Percentiles rank a stretch among this genome's conserved stretches.
Conservation (phyloP, 345 rosid species). For the Eucalyptus regnans region DNA sequence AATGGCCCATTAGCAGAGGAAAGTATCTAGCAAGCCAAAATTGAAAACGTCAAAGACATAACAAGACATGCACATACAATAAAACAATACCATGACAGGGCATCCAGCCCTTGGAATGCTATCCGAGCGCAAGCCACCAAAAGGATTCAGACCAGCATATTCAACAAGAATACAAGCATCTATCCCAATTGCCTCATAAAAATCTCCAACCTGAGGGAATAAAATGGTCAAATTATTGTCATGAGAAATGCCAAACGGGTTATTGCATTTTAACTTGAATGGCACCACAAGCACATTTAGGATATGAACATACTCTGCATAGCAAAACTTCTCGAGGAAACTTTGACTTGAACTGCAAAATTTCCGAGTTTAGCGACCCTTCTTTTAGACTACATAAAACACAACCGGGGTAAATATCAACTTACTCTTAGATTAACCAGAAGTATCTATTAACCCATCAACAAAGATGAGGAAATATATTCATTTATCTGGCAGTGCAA, state of each 20-base stretch:
- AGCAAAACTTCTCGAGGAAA: conserved; percentile 94
- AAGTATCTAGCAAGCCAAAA: not conserved
- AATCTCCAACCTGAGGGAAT: conserved; percentile 72
- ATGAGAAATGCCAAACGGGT: not conserved
- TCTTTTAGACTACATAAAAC: conserved; percentile 63
- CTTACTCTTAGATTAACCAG: not conserved
- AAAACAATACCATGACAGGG: conserved; percentile 67
- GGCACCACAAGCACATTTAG: not conserved
- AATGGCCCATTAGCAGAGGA: not conserved
- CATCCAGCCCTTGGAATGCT: conserved; percentile 95
- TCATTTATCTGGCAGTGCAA: not conserved
- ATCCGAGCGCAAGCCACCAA: conserved; percentile 85
- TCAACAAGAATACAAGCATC: conserved; percentile 97
- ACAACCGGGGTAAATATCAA: not conserved
- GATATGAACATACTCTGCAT: conserved; percentile 58
- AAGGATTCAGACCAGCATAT: conserved; percentile 94
- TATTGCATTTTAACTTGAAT: not conserved
- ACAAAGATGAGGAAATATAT: not conserved
- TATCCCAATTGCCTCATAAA: conserved; percentile 90
- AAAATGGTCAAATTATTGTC: not conserved
- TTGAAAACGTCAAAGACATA: not conserved
- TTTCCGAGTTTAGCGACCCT: conserved; percentile 84
- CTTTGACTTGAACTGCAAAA: conserved; percentile 87
- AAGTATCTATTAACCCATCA: not conserved
- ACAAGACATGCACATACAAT: not conserved